Evolutionary conservation across 371 early-diverging fungal species (phyloP), one percentile per base, ranked within the genome.

Genomic region (Gilbertella persicaria): DNA sequence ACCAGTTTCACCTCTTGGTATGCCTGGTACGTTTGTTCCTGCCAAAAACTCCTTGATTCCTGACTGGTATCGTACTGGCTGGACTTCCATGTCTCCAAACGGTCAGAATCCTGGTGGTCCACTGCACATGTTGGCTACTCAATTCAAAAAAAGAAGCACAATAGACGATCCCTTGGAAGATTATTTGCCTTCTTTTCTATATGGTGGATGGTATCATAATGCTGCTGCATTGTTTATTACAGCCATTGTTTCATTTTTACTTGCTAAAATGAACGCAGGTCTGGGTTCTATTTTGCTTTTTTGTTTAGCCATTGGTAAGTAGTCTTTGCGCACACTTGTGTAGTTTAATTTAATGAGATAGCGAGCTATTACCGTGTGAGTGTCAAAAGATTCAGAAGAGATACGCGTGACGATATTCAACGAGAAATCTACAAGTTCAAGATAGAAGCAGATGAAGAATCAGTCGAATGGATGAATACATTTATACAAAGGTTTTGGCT

Each of bases 401-500:
- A 82, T 40, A 79, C 85, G 20, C 75, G 87, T 25, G 90, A 90
- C 51, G 91, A 92, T 57, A 78, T 91, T 28, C 71, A 77, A 41
- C 81, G 91, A 29, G 87, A 88, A 47, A 50, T 86, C 24, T 63
- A 68, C 10, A 70, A 69, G 37, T 56, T 71, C 24, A 73, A 66
- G 47, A 35, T 84, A n/a, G 87, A 85, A 33, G 60, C 70, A 9
- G 75, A 79, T 26, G 62, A 65, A 14, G 99, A 99, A 73, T 83
- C 92, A 25, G 95, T 92, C 4, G 97, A 97, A 56, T 99, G 99
- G 99, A 71, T 99, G 56, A 99, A 99, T 72, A 89, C 85, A 67
- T 92, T 98, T 66, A 64, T 96, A 41, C 51, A 74, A 44, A 74
- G 77, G 20, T 94, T 97, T 67, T 99, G 99, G 99, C 71, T 90